phyloP scores from a whole-genome alignment of 257 asterid species.

The Gentiana straminea region DNA sequence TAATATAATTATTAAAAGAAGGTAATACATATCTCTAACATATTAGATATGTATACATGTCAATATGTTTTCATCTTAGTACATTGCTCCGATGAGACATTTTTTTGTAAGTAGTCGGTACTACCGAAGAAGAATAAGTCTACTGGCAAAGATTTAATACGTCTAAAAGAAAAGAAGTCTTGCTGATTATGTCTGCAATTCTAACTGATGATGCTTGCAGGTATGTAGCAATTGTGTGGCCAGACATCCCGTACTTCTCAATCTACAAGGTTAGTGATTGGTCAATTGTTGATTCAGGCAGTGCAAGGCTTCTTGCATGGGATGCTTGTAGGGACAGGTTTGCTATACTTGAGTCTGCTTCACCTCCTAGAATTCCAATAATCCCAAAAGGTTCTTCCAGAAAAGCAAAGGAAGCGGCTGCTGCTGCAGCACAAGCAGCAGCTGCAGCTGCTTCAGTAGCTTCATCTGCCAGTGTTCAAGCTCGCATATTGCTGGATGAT shows the following conservation, averaged over 20 bases:
- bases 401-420: slow-evolving; percentile 95
- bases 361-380: slow-evolving; percentile 86
- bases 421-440: slow-evolving; percentile 92
- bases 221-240: slow-evolving; percentile 92
- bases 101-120: too few species aligned
- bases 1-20: too few species aligned
- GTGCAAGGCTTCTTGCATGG: slow-evolving; percentile 98
- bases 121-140: too few species aligned
- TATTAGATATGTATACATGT: too few species aligned
- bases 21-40: too few species aligned
- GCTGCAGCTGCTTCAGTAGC: slow-evolving; percentile 92
- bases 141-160: too few species aligned
- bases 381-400: slow-evolving; percentile 90
- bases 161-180: too few species aligned
- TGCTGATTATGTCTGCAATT: slow-evolving; percentile 4
- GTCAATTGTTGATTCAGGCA: slow-evolving; percentile 96
- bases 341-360: slow-evolving; percentile 76
- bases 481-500: slow-evolving; percentile 86
- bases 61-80: too few species aligned
- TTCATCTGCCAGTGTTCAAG: slow-evolving; percentile 90
- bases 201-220: slow-evolving; percentile 34
- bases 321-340: slow-evolving; percentile 89
- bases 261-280: slow-evolving; percentile 91
- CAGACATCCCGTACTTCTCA: slow-evolving; percentile 96
- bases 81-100: too few species aligned